Evolutionary conservation across 805 yeast genomes (phyloP).

Genomic region (Hanseniaspora nectarophila): DNA sequence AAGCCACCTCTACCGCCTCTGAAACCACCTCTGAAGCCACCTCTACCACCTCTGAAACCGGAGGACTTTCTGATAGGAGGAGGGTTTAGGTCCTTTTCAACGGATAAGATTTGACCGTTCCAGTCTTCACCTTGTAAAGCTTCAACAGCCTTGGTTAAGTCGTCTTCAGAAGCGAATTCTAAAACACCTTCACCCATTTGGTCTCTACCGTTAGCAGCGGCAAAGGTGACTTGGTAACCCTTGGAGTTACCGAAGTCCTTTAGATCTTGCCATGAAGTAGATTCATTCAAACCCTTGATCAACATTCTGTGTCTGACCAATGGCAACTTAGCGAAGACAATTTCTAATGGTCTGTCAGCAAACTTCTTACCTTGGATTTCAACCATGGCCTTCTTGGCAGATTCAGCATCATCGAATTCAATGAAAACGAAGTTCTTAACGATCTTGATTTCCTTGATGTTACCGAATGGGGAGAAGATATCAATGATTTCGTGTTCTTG

Average conservation of each 20-base stretch:
- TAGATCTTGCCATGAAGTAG: slow-evolving; percentile 76
- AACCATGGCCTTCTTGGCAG: slow-evolving; percentile 63
- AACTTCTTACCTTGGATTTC: slow-evolving; percentile 61
- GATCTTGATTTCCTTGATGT: slow-evolving; percentile 53
- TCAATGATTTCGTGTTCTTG: slow-evolving; percentile 53
- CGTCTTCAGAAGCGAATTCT: slow-evolving; percentile 51
- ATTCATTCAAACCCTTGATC: slow-evolving; percentile 58
- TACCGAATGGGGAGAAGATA: slow-evolving; percentile 55
- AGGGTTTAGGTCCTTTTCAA: slow-evolving; percentile 62
- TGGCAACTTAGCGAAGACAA: slow-evolving; percentile 35
- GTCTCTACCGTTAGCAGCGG: slow-evolving; percentile 36
- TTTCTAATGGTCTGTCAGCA: slow-evolving; percentile 40
- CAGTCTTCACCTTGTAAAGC: slow-evolving; percentile 59
- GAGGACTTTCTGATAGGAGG: slow-evolving; percentile 38
- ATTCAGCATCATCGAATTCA: slow-evolving; percentile 63
- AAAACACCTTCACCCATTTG: slow-evolving; percentile 38
- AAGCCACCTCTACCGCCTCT: slow-evolving; percentile 28
- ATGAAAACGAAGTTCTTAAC: slow-evolving; percentile 83
- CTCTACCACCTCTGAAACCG: slow-evolving; percentile 40
- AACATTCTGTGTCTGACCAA: slow-evolving; percentile 66
- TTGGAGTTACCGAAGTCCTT: slow-evolving; percentile 82
- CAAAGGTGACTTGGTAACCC: slow-evolving; percentile 51
- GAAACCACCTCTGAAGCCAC: slow-evolving; percentile 35
- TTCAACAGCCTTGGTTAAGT: slow-evolving; percentile 60
- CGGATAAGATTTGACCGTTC: slow-evolving; percentile 56